Conservation (phyloP, 2,329 filamentous ascomycete species). For the Alternaria ventricosa region DNA sequence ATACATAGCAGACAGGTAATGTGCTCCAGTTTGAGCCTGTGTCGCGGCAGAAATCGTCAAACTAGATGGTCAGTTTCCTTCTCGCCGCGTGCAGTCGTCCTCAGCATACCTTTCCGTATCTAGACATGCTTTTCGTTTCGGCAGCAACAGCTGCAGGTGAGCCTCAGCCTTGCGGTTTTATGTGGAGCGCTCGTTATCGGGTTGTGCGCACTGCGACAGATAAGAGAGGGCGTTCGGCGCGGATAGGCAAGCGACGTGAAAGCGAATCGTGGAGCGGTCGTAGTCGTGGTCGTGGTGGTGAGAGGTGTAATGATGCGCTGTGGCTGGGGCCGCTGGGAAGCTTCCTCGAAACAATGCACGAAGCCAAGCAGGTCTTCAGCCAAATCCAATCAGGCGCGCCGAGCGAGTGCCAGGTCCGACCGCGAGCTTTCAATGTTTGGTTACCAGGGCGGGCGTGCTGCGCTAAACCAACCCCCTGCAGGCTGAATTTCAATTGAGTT, state of each 20-base stretch:
- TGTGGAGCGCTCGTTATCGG: constrained; percentile 19
- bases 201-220: constrained; percentile 6
- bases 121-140: constrained; percentile 34
- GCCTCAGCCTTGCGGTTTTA: constrained; percentile 33
- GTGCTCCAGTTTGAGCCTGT: constrained; percentile 52
- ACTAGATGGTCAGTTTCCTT: constrained; percentile 13
- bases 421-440: constrained; percentile 14
- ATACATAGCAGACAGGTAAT: constrained; percentile 58
- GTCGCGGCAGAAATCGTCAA: constrained; percentile 58
- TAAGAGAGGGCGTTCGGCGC: constrained; percentile 10
- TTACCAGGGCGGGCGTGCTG: constrained; percentile 14
- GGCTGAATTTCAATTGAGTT: background rate
- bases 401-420: background rate
- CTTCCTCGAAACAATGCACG: constrained; percentile 25
- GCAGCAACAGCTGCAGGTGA: constrained; percentile 14
- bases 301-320: constrained; percentile 25
- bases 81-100: background rate
- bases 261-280: constrained; percentile 11
- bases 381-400: background rate
- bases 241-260: constrained; percentile 12
- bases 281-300: constrained; percentile 12
- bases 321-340: constrained; percentile 23
- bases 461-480: constrained; percentile 7
- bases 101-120: constrained; percentile 33
- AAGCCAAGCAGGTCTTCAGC: constrained; percentile 11